These are phyloP conservation scores for Millerago galiae DNA, from an alignment of 805 yeast species.

Conservation along the genomic window DNA sequence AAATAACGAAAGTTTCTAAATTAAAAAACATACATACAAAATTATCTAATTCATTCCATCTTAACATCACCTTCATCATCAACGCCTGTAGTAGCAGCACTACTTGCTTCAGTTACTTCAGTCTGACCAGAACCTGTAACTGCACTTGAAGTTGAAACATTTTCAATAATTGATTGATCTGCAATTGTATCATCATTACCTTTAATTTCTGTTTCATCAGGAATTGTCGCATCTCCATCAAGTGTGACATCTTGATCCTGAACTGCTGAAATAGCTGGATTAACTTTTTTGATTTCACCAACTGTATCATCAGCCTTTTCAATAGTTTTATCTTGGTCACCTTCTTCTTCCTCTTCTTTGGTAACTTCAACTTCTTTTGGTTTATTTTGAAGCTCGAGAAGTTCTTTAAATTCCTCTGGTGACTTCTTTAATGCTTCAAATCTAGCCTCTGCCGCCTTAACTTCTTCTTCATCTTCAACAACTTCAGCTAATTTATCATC, in stretches of 20 bases:
- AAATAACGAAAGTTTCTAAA: neutral
- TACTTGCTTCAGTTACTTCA: constrained; percentile 2
- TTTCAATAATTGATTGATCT: constrained; percentile 41
- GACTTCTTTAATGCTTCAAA: constrained; percentile 15
- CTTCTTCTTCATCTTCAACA: constrained; percentile 25
- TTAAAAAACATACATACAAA: neutral
- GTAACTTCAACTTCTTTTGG: constrained; percentile 10
- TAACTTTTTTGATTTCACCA: constrained; percentile 12
- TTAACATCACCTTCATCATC: constrained; percentile 29
- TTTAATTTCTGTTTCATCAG: constrained; percentile 38
- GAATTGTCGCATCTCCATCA: constrained; percentile 44
- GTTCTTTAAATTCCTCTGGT: constrained; percentile 18
- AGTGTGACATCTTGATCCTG: constrained; percentile 26
- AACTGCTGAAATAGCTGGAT: constrained; percentile 20
- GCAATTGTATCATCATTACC: constrained; percentile 32
- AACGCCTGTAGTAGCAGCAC: constrained; percentile 2
- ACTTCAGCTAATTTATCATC: constrained; percentile 25
- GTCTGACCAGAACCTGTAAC: constrained; percentile 9
- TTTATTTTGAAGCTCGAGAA: constrained; percentile 6
- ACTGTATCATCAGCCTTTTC: constrained; percentile 20
- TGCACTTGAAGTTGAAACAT: constrained; percentile 14
- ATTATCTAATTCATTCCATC: constrained; percentile 20
- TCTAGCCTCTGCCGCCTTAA: constrained; percentile 21
- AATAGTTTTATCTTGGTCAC: constrained; percentile 11
- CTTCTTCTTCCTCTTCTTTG: constrained; percentile 10